Evolutionary conservation across 768 basidiomycete genomes (phyloP), one percentile per base, ranked within the genome.

Genomic region (Leccinum disarticulatum): DNA sequence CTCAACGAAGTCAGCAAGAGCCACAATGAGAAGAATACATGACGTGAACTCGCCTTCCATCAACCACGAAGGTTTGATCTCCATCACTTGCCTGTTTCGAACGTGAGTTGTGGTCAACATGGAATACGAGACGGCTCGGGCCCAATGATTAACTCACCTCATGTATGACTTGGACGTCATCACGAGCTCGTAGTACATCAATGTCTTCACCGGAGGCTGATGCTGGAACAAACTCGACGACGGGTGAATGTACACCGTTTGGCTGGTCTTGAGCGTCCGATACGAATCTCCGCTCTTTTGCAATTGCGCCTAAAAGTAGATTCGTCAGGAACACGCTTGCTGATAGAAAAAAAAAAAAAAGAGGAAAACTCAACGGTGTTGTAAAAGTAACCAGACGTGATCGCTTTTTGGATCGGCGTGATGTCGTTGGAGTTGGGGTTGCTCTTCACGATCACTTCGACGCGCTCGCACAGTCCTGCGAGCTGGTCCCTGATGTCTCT

Each of bases 221-320:
- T 87, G 86, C 67, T 98, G 92, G 85, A 98, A 97, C 62, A 99
- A 75, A 72, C 91, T 89, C 6, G 95, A 96, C 0, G 93, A 95
- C 0, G 97, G 97, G 68, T 99, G 97, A 60, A 98, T 91, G 71
- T 95, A 93, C 48, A 98, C 95, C 2, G 95, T 95, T 64, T 98
- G 95, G 70, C 88, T 90, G 6, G 93, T 96, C 75, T 98, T 99
- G 64, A 97, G 82, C 15, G 97, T 98, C 57, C 96, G 85, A 74
- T 98, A 99, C 33, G 93, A 95, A 71, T 98, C 97, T 1, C 97
- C 97, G 58, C 91, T 93, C 75, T 93, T 95, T 70, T 98, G 95
- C 41, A 99, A 76, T 65, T 91, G 88, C 2, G 94, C 96, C 88
- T 95, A 49, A 56, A n/a, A n/a, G 3, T 10, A 4, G 0, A 14